A percentile compares a stretch with the other conserved stretches of the same genome.
Conservation (phyloP, 768 basidiomycete genomes). For the Mycena maculata region DNA sequence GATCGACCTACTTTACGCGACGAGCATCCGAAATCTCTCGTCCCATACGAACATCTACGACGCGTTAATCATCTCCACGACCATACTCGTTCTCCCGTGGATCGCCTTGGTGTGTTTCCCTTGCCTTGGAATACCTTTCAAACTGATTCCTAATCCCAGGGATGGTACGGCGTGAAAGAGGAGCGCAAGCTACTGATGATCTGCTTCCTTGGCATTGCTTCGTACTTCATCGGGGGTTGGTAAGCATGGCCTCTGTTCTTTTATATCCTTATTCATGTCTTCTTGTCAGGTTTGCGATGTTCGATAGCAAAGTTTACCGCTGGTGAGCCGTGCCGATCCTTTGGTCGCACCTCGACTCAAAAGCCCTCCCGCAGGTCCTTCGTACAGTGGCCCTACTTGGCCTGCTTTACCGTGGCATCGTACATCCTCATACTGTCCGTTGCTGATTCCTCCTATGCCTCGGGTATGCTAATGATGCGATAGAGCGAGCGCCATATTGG, state of each 20-base stretch:
- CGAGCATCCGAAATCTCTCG: slow-evolving; percentile 57
- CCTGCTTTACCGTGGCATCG: slow-evolving; percentile 56
- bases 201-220: slow-evolving; percentile 55
- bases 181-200: slow-evolving; percentile 57
- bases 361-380: slow-evolving; percentile 51
- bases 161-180: slow-evolving; percentile 63
- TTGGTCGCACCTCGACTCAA: neutral
- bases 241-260: neutral
- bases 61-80: slow-evolving; percentile 57
- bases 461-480: slow-evolving; percentile 43
- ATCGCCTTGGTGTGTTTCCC: slow-evolving; percentile 54
- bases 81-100: slow-evolving; percentile 62
- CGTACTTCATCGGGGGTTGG: slow-evolving; percentile 53
- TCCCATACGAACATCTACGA: slow-evolving; percentile 55
- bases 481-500: slow-evolving; percentile 56
- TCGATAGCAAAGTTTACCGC: slow-evolving; percentile 57
- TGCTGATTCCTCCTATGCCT: slow-evolving; percentile 18
- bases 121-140: neutral
- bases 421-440: slow-evolving; percentile 50
- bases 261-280: no score
- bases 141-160: slow-evolving; percentile 46
- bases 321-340: slow-evolving; percentile 46
- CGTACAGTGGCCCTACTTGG: slow-evolving; percentile 62
- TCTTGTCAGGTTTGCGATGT: slow-evolving; percentile 44
- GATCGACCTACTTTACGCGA: slow-evolving; percentile 64